Evolutionary conservation across 129 eudicot genomes (phyloP), one percentile per base, ranked within the genome.

Genomic region (Oenanthe sinensis): DNA sequence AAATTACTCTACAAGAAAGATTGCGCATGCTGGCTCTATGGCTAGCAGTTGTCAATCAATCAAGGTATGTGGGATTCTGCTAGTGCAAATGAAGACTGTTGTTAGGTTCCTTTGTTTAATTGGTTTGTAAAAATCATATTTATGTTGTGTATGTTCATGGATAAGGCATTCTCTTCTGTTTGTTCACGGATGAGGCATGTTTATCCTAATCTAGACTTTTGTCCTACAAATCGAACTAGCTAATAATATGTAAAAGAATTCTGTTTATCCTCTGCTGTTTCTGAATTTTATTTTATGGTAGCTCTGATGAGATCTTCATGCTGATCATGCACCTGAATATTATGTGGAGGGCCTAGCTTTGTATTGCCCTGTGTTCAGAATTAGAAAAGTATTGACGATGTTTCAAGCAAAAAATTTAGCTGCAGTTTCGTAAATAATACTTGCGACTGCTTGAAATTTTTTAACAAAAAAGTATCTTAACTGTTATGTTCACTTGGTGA

Each of bases 61-160:
- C 76, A 73, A 73, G 77, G 77, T 73, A 45, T 6, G 22, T 26
- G 43, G 15, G 77, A 74, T 46, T 26, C 60, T 74, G 42, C 42
- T 46, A 24, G 40, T 74, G n/a, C 5, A 74, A 44, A 17, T 46
- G 58, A 74, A 46, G n/a, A 74, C 77, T 74, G 77, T 12, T 74
- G 28, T 44, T 44, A 2, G 4, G 16, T 46, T 46, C 77, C 43
- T 26, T 74, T 40, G 14, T 20, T 71, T 74, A 50, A 15, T 45
- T 44, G 14, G 9, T 7, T 74, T 46, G 60, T 74, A 44, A 11
- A 45, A 46, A 46, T 74, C 28, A 14, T 26, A 14, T 19, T 74
- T 14, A 10, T 45, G 77, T 45, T 74, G 22, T 45, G 17, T 74
- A 74, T 26, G 55, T 74, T 74, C 13, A 6, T 26, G 77, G 33